phyloP scores from a whole-genome alignment of 805 yeast genomes.

The Wickerhamomyces tratensis region DNA sequence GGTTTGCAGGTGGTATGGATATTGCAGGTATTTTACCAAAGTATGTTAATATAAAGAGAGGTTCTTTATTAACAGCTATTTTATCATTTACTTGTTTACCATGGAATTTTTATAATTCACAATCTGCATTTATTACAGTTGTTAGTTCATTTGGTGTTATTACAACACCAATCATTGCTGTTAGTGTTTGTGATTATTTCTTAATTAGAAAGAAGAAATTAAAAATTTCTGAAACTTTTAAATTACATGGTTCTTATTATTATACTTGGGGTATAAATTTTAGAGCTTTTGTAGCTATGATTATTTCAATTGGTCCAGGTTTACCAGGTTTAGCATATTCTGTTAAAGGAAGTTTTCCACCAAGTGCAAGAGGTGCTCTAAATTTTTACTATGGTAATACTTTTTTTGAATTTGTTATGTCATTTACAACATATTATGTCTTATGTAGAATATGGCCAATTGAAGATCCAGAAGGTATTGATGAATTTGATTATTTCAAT shows the following conservation, averaged over 20 bases:
- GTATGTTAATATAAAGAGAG: constrained; percentile 22
- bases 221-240: constrained; percentile 26
- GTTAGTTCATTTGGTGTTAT: constrained; percentile 26
- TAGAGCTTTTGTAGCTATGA: constrained; percentile 29
- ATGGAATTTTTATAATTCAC: constrained; percentile 26
- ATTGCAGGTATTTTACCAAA: constrained; percentile 25
- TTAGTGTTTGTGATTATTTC: constrained; percentile 29
- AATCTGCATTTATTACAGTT: constrained; percentile 22
- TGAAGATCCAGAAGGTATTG: constrained; percentile 23
- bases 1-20: constrained; percentile 29
- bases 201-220: constrained; percentile 23
- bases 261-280: constrained; percentile 32
- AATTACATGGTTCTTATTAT: constrained; percentile 21
- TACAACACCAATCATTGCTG: constrained; percentile 25
- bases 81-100: constrained; percentile 26
- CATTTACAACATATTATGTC: constrained; percentile 27
- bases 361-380: constrained; percentile 24
- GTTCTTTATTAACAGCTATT: constrained; percentile 21
- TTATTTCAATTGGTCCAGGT: constrained; percentile 34
- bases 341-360: constrained; percentile 19
- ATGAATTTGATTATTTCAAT: constrained; percentile 29
- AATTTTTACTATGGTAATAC: constrained; percentile 35
- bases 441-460: constrained; percentile 27
- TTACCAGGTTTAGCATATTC: constrained; percentile 37
- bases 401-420: constrained; percentile 29